Evolutionary conservation across 2,329 filamentous ascomycete species (phyloP).

Genomic region (Diatrype stigma): DNA sequence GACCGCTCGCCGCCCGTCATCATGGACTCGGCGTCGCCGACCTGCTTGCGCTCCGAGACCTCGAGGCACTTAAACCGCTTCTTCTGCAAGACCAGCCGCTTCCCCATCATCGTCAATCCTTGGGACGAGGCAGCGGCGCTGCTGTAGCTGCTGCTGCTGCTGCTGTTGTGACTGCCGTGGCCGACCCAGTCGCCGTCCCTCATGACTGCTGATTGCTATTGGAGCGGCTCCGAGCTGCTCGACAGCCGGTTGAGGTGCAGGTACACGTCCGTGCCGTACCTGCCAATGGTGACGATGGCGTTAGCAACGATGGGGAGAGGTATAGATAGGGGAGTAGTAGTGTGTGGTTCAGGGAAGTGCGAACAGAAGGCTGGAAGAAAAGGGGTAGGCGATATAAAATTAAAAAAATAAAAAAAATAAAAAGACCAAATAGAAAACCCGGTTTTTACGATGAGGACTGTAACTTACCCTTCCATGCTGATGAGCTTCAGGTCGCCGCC

Average conservation of each 20-base stretch:
- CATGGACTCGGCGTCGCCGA: conserved; percentile 67
- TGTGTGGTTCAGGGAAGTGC: too few relatives aligned
- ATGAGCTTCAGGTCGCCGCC: conserved; percentile 96
- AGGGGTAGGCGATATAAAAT: not conserved
- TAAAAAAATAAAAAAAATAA: not conserved
- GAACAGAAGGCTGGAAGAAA: conserved; percentile 6
- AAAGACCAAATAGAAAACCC: too few relatives aligned
- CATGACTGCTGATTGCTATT: conserved; percentile 92
- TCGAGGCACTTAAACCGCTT: conserved; percentile 69
- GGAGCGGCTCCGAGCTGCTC: conserved; percentile 90
- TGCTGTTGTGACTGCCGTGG: not conserved
- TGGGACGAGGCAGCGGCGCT: conserved; percentile 38
- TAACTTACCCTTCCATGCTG: conserved; percentile 95
- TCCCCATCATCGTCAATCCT: conserved; percentile 62
- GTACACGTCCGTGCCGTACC: conserved; percentile 97
- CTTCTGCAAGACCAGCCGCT: conserved; percentile 46
- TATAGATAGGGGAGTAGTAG: too few relatives aligned
- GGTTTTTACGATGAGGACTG: too few relatives aligned
- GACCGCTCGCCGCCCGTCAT: conserved; percentile 13
- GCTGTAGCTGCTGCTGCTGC: conserved; percentile 27
- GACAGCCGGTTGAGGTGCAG: conserved; percentile 94
- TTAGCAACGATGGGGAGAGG: too few relatives aligned
- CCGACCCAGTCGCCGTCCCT: conserved; percentile 57
- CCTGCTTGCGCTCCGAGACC: conserved; percentile 82
- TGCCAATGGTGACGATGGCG: too few relatives aligned